These are phyloP conservation scores for Aphanomyces stellatus DNA, from an alignment of 352 stramenopile species.

Conservation along the genomic window DNA sequence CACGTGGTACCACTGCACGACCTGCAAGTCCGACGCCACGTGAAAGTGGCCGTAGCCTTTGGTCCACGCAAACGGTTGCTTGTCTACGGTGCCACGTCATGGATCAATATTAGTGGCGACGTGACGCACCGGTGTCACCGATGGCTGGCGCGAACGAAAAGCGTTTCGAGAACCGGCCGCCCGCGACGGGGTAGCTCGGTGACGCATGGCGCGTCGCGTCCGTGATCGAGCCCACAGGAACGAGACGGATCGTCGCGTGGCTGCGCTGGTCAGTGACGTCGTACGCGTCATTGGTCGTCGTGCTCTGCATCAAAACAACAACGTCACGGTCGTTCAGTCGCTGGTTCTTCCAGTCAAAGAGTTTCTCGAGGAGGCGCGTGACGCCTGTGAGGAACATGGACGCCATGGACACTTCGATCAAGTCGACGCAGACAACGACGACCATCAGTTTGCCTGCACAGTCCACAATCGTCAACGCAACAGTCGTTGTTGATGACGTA, in stretches of 20 bases:
- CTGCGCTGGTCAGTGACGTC: conserved; percentile 51
- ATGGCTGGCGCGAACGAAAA: conserved; percentile 32
- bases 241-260: conserved; percentile 37
- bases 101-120: neutral
- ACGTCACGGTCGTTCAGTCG: conserved; percentile 29
- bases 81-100: neutral
- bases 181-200: neutral
- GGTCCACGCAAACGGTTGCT: neutral
- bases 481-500: too few relatives aligned
- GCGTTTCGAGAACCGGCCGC: conserved; percentile 49
- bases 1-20: neutral
- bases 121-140: neutral
- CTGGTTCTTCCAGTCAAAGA: conserved; percentile 57
- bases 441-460: neutral
- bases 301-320: conserved; percentile 37
- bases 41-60: neutral
- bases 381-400: conserved; percentile 21
- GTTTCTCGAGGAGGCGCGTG: conserved; percentile 46
- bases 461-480: neutral
- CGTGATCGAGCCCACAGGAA: conserved; percentile 48
- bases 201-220: neutral
- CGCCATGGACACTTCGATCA: neutral
- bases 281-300: conserved; percentile 31
- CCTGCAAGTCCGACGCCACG: neutral
- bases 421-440: neutral